Evolutionary conservation across 768 basidiomycete genomes (phyloP).

Genomic region (Rhodotorula sphaerocarpa): DNA sequence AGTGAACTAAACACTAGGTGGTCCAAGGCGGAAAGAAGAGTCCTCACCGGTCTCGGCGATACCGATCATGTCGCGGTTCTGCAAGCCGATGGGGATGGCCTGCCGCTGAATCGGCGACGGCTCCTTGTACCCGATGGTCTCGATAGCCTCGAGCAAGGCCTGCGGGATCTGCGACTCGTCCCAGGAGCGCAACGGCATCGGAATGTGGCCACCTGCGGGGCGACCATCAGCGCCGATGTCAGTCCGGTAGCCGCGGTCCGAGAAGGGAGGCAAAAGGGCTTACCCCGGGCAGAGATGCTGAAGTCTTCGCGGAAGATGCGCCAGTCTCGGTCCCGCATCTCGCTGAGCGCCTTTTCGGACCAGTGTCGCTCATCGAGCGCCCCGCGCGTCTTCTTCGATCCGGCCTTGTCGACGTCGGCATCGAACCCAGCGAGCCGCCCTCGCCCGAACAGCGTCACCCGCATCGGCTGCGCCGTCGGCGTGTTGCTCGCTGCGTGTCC

Average conservation of each 20-base stretch:
- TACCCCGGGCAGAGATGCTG: conserved; percentile 84
- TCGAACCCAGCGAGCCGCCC: conserved; percentile 23
- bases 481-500: neutral
- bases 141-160: conserved; percentile 71
- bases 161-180: conserved; percentile 73
- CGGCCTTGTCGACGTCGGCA: conserved; percentile 28
- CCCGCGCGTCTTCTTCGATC: conserved; percentile 70
- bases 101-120: conserved; percentile 95
- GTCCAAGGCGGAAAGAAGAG: conserved; percentile 1
- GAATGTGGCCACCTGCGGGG: conserved; percentile 72
- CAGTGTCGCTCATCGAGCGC: conserved; percentile 93
- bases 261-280: conserved; percentile 33
- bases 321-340: conserved; percentile 99
- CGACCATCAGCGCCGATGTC: neutral
- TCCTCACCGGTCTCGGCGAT: conserved; percentile 86
- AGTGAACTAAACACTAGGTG: conserved; percentile 1
- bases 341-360: conserved; percentile 82
- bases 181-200: conserved; percentile 89
- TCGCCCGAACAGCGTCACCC: conserved; percentile 10
- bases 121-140: conserved; percentile 88
- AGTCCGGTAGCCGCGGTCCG: neutral
- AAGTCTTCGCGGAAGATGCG: conserved; percentile 98
- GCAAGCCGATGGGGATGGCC: conserved; percentile 96
- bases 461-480: conserved; percentile 4
- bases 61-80: conserved; percentile 93